Evolutionary conservation across 306 rosid genomes (phyloP), one percentile per base, ranked within the genome.

Genomic region (Echinosophora koreensis): DNA sequence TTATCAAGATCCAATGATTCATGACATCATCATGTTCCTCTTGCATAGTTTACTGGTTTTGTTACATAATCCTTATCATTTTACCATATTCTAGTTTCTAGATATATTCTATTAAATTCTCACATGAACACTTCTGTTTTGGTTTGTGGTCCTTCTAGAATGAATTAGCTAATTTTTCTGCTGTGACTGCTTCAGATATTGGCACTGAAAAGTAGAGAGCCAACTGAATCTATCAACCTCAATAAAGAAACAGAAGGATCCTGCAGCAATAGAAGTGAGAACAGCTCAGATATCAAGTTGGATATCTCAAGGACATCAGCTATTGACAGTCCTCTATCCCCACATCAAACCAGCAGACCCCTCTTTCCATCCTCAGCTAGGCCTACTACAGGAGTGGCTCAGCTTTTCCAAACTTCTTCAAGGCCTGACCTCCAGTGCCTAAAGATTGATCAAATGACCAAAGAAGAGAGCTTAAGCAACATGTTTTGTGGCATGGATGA

Each of bases 211-310:
- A 90, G 59, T 83, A 91, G 97, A 88, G 99, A 96, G 27, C 96
- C 99, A 82, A 90, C 94, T 10, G 99, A 92, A 82, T 92, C 98
- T 0, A 96, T 96, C 63, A 96, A 96, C 73, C 97, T 96, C 12
- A 96, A 96, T 69, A 96, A 96, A 78, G 99, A 96, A 86, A 96
- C 99, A 79, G 99, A 96, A 83, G 99, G 99, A 13, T 96, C 97
- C 14, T 76, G 93, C 94, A 96, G 99, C 84, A 96, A 96, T 42
- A 86, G 98, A 86, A 96, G 99, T 78, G 99, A 96, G 59, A 93
- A 93, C 81, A 96, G 97, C 83, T 93, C 99, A 41, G 99, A 96
- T 6, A 90, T 93, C 62, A 96, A 91, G 78, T 83, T 95, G 83
- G 99, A 95, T 60, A 95, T 89, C 47, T 90, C 99, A 77, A 90